Evolutionary conservation across 1,139 yeast genomes (phyloP).

Genomic region (Suhomyces choctaworum): DNA sequence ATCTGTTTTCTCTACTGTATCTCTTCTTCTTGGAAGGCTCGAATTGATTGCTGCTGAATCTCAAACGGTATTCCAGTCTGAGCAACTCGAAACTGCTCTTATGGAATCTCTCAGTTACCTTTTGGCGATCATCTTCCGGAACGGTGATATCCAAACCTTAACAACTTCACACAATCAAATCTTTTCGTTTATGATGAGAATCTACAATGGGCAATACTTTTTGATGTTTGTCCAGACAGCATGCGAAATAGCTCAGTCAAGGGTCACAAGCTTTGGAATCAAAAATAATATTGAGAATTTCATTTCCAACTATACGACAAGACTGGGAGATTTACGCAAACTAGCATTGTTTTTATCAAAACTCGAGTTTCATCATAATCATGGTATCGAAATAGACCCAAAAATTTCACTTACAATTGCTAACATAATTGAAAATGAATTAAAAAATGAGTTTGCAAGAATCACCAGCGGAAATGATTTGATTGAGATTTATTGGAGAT

Average conservation of each 20-base stretch:
- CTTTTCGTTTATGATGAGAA: conserved; percentile 33
- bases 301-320: conserved; percentile 29
- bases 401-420: conserved; percentile 17
- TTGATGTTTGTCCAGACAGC: conserved; percentile 52
- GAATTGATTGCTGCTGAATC: neutral
- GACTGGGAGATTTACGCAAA: conserved; percentile 26
- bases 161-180: conserved; percentile 49
- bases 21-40: neutral
- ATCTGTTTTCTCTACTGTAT: conserved; percentile 11
- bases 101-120: conserved; percentile 41
- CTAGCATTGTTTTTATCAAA: conserved; percentile 48
- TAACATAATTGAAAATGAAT: conserved; percentile 12
- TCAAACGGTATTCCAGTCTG: neutral
- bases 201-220: conserved; percentile 39
- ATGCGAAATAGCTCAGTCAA: conserved; percentile 43
- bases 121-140: conserved; percentile 55
- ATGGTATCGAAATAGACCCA: conserved; percentile 16
- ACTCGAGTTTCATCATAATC: conserved; percentile 18
- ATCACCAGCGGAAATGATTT: conserved; percentile 21
- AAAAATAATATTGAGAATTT: conserved; percentile 50
- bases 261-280: conserved; percentile 48
- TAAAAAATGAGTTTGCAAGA: conserved; percentile 10
- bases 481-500: conserved; percentile 42
- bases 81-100: conserved; percentile 19
- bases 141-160: conserved; percentile 53